Percentiles rank a stretch among this genome's conserved stretches.
phyloP scores from a whole-genome alignment of 495 filamentous ascomycete species.

The Elasticomyces elasticus region DNA sequence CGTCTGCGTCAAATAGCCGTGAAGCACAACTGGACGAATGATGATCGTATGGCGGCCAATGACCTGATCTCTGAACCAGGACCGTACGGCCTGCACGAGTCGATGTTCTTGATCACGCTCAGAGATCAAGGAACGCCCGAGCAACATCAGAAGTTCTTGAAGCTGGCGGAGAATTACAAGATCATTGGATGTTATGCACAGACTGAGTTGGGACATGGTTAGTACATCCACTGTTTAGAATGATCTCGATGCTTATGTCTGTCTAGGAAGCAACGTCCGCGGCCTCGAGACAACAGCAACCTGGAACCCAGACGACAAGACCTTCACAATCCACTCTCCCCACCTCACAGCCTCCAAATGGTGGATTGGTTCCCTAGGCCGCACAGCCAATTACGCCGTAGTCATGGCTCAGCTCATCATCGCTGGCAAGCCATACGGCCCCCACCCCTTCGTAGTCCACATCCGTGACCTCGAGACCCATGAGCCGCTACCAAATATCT shows the following conservation, averaged over 20 bases:
- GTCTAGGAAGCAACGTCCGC: conserved; percentile 51
- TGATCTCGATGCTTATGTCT: not conserved
- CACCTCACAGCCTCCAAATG: conserved; percentile 61
- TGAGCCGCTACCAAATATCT: conserved; percentile 56
- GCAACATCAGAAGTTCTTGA: conserved; percentile 58
- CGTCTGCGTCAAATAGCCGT: conserved; percentile 53
- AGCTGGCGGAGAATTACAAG: conserved; percentile 52
- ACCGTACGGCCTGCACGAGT: conserved; percentile 57
- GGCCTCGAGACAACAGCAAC: conserved; percentile 65
- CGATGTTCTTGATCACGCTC: conserved; percentile 63
- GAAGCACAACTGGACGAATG: conserved; percentile 51
- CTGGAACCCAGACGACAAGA: conserved; percentile 57
- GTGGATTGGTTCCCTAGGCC: conserved; percentile 68
- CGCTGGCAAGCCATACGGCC: conserved; percentile 52
- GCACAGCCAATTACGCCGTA: conserved; percentile 63
- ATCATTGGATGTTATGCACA: conserved; percentile 69
- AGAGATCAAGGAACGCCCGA: conserved; percentile 58
- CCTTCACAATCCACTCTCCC: conserved; percentile 60
- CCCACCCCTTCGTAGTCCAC: conserved; percentile 68
- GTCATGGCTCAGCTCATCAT: conserved; percentile 65
- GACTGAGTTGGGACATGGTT: conserved; percentile 60
- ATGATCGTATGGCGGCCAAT: conserved; percentile 50
- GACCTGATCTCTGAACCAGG: conserved; percentile 55
- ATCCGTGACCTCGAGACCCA: conserved; percentile 62
- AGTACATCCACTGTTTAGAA: not conserved